Percentiles rank a stretch among this genome's conserved stretches.
These are phyloP conservation scores for Sorghum bicolor DNA, from an alignment of 176 grass and related monocot genomes.

Conservation along the genomic window DNA sequence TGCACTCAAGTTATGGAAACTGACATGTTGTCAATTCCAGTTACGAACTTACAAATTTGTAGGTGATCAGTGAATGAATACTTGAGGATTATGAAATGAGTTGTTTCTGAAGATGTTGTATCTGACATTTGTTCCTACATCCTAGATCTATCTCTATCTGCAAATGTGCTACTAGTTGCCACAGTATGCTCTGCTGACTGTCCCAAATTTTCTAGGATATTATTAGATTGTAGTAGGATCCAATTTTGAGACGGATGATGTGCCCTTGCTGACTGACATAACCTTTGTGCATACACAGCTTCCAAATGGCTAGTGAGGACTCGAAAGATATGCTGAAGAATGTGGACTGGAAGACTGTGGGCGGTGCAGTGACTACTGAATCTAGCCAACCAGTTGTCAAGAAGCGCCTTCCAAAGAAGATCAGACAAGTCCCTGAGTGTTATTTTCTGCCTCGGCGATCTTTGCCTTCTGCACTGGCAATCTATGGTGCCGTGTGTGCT, in stretches of 20 bases:
- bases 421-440: constrained; percentile 84
- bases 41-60: background rate
- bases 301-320: constrained; percentile 50
- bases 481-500: constrained; percentile 55
- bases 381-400: constrained; percentile 55
- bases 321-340: constrained; percentile 67
- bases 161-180: background rate
- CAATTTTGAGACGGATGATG: background rate
- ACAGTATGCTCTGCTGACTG: background rate
- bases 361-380: constrained; percentile 32
- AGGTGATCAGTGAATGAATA: background rate
- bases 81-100: background rate
- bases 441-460: constrained; percentile 79
- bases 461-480: constrained; percentile 55
- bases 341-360: constrained; percentile 69
- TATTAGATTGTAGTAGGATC: background rate
- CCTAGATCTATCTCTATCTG: background rate
- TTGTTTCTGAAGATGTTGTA: background rate
- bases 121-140: background rate
- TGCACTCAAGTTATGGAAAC: background rate
- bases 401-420: constrained; percentile 87
- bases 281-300: background rate
- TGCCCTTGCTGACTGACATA: background rate
- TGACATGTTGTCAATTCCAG: no score
- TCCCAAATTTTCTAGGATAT: background rate